Evolutionary conservation across 768 basidiomycete species (phyloP), one percentile per base, ranked within the genome.

Genomic region (Cystofilobasidium capitatum): DNA sequence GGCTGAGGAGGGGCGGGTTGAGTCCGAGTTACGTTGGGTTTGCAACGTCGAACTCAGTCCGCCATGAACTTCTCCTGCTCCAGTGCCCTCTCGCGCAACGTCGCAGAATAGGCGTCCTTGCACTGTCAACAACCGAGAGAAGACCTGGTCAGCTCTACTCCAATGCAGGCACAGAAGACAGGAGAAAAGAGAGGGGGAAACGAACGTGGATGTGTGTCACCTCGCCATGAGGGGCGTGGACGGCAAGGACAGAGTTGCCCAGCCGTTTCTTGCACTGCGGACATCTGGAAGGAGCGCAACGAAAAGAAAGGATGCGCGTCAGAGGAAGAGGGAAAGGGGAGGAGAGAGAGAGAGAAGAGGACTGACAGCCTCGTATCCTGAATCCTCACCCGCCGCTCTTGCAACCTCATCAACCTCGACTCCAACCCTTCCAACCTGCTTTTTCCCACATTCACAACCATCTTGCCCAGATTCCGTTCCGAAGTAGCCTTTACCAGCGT

Each of bases 191-290:
- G 36, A 42, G 22, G 14, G 49, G n/a, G 10, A 24, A 29, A 7
- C 22, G 9, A 73, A 69, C 68, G 33, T 64, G 68, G 14, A 69
- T 57, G 49, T 69, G 62, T 0, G 68, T 69, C 1, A 64, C 68
- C 36, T 69, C 86, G 74, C 72, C 88, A 90, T 84, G 82, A 45
- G 93, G 93, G 10, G 86, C 81, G 80, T 97, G 93, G 2, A 94
- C 89, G 0, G 91, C 91, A 71, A 98, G 93, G 39, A 93, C 91
- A 69, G 89, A 92, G 71, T 86, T 87, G 7, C 93, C 93, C 29
- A 98, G 79, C 20, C 93, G 84, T 73, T 98, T 97, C 74, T 92
- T 89, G 74, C 94, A 97, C 75, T 93, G 89, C 0, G 93, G 93
- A 72, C 93, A 98, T 77, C 92, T 94, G 71, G 20, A 64, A 35